These are phyloP conservation scores for Hirsutella thompsonii DNA, from an alignment of 2,329 filamentous ascomycete species.

Conservation along the genomic window DNA sequence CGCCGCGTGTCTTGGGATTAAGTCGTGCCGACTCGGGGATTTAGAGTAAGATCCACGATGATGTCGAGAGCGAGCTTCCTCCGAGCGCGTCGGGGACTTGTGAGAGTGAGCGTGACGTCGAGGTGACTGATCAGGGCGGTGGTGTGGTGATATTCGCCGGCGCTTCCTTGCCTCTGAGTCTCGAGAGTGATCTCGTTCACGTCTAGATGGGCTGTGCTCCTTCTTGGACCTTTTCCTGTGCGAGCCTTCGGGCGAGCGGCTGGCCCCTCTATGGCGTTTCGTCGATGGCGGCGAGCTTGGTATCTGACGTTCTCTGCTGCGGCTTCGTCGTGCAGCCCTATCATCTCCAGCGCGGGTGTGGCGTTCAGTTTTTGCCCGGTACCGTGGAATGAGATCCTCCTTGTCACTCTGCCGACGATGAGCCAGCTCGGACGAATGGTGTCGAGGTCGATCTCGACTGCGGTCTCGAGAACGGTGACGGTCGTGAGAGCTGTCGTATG, in stretches of 20 bases:
- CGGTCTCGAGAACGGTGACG: constrained; percentile 25
- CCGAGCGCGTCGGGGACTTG: constrained; percentile 13
- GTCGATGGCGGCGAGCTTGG: constrained; percentile 22
- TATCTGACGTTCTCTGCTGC: constrained; percentile 19
- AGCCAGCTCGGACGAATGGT: constrained; percentile 13
- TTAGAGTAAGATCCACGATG: constrained; percentile 12
- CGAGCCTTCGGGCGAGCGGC: constrained; percentile 21
- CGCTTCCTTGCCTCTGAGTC: constrained; percentile 19
- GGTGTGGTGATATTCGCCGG: constrained; percentile 18
- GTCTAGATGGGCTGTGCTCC: constrained; percentile 23
- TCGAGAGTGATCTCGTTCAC: constrained; percentile 25
- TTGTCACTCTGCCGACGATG: constrained; percentile 16
- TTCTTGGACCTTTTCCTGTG: constrained; percentile 27
- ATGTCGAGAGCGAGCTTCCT: constrained; percentile 9
- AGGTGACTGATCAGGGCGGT: constrained; percentile 17
- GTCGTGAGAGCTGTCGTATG: constrained; percentile 21
- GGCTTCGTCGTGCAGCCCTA: constrained; percentile 19
- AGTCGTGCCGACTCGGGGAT: constrained; percentile 10
- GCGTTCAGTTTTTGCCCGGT: constrained; percentile 18
- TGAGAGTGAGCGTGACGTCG: constrained; percentile 16
- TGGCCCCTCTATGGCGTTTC: constrained; percentile 30
- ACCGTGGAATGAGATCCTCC: constrained; percentile 25
- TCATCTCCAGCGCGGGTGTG: constrained; percentile 15
- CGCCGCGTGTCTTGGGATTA: neutral
- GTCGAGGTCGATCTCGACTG: constrained; percentile 19